phyloP scores from a whole-genome alignment of 495 filamentous ascomycete species.

The Aspergillus nanangensis region DNA sequence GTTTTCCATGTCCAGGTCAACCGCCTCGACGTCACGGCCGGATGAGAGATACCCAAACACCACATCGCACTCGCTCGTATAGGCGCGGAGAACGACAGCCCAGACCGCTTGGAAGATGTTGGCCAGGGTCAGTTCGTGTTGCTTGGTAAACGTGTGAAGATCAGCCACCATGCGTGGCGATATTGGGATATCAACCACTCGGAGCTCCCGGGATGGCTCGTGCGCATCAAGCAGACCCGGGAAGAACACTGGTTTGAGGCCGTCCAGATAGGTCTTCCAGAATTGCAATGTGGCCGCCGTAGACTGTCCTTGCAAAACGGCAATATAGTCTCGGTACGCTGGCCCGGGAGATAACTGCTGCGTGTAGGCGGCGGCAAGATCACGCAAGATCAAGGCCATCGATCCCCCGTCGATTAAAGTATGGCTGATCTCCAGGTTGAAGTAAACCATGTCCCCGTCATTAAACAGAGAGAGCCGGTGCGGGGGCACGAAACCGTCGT shows the following conservation, averaged over 20 bases:
- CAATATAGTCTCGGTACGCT: conserved; percentile 26
- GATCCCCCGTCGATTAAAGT: conserved; percentile 31
- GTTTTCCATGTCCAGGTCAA: too few relatives aligned
- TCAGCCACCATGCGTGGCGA: conserved; percentile 1
- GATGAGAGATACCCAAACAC: conserved; percentile 38
- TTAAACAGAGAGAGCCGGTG: conserved; percentile 26
- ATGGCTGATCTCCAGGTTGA: conserved; percentile 45
- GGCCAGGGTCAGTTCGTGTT: conserved; percentile 20
- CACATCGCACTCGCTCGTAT: conserved; percentile 32
- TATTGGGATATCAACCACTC: neutral
- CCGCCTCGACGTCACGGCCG: conserved; percentile 16
- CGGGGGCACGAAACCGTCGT: conserved; percentile 21
- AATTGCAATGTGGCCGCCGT: conserved; percentile 28
- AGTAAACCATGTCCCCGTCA: conserved; percentile 23
- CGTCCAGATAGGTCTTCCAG: conserved; percentile 39
- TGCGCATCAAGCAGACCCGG: conserved; percentile 40
- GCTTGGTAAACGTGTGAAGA: conserved; percentile 13
- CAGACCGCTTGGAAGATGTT: conserved; percentile 33
- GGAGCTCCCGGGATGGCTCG: conserved; percentile 19
- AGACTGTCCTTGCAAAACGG: conserved; percentile 24
- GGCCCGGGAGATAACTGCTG: conserved; percentile 19
- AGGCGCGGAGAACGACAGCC: conserved; percentile 34
- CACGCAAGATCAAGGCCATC: conserved; percentile 19
- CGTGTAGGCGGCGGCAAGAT: conserved; percentile 34
- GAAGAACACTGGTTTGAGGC: too few relatives aligned